Evolutionary conservation across 306 rosid species (phyloP).

Genomic region (Casuarina glauca): DNA sequence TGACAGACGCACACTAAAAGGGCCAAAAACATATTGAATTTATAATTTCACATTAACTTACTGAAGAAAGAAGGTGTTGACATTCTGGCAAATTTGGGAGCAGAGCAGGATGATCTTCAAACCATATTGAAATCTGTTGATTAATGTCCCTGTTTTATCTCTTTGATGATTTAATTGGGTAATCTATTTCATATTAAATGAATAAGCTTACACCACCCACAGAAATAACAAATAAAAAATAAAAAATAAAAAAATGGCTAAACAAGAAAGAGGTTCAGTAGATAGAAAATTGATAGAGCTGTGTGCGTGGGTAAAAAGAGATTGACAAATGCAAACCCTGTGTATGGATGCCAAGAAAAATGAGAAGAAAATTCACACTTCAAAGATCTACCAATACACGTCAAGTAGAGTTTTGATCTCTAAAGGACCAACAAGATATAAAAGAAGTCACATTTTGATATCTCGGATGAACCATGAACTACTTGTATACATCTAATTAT

Average conservation of each 20-base stretch:
- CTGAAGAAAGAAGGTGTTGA: background rate
- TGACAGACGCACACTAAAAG: background rate
- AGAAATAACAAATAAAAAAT: no score
- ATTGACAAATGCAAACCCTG: background rate
- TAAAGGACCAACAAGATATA: background rate
- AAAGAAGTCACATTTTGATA: background rate
- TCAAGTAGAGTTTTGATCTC: background rate
- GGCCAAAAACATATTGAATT: background rate
- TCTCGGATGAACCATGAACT: background rate
- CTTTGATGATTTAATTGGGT: background rate
- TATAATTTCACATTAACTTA: background rate
- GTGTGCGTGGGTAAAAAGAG: background rate
- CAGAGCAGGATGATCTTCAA: background rate
- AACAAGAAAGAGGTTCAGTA: background rate
- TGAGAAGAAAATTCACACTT: background rate
- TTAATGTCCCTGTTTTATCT: background rate
- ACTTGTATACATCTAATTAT: background rate
- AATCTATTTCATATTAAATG: background rate
- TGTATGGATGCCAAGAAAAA: background rate
- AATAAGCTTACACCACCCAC: no score
- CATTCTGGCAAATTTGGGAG: background rate
- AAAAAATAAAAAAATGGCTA: background rate
- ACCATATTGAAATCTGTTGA: background rate
- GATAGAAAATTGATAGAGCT: background rate
- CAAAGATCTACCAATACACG: background rate